Conservation (phyloP, 805 yeast genomes). For the Kuraishia hungarica region DNA sequence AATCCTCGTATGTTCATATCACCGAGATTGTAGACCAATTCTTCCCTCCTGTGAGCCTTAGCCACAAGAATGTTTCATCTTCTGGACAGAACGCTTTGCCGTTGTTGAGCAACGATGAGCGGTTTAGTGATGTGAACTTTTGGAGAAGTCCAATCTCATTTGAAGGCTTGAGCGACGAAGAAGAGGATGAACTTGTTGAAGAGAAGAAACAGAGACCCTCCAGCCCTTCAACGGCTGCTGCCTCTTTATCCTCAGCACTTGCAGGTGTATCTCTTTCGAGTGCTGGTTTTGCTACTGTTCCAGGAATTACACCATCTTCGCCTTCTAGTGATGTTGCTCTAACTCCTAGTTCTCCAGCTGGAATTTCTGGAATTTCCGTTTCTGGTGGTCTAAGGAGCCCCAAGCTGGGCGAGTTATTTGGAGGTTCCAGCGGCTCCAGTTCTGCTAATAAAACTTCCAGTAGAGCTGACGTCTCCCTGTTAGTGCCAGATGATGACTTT, state of each 20-base stretch:
- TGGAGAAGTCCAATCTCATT: constrained; percentile 84
- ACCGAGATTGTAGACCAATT: constrained; percentile 95
- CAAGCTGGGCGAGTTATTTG: background rate
- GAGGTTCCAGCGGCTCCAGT: background rate
- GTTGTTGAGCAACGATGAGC: constrained; percentile 37
- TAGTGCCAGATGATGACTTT: background rate
- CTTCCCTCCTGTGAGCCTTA: constrained; percentile 70
- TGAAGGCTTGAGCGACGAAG: constrained; percentile 49
- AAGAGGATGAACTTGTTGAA: constrained; percentile 25
- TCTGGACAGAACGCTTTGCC: constrained; percentile 10
- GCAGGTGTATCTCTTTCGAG: too few species aligned
- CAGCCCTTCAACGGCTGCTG: background rate
- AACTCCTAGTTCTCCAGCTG: background rate
- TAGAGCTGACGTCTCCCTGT: background rate
- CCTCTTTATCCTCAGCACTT: background rate
- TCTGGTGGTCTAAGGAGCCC: background rate
- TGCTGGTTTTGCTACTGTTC: too few species aligned
- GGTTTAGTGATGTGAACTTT: constrained; percentile 78
- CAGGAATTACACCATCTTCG: background rate
- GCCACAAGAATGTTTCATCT: constrained; percentile 5
- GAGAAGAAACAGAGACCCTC: constrained; percentile 1
- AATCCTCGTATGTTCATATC: constrained; percentile 78
- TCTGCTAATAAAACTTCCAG: background rate
- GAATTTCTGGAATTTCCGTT: background rate
- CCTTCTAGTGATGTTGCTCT: background rate